Base-by-base conservation (phyloP, 169 alveolate species). In the Cryptosporidium muris region DNA sequence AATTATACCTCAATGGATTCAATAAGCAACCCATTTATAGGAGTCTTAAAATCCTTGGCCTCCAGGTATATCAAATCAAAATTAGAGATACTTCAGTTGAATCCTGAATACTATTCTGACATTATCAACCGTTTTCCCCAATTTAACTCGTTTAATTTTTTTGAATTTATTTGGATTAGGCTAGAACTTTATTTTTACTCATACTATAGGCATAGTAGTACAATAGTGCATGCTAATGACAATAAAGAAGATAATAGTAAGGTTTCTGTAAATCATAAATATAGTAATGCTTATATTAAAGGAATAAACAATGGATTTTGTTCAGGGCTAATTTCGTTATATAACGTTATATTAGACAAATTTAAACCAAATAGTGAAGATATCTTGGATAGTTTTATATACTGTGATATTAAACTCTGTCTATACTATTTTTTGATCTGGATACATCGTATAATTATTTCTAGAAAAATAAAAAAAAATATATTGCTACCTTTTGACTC, bases 231-330 rank as follows among this genome's bases (percentile, higher is more conserved):
- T 25, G 25, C 25, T 25, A 0, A 25, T 25, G 25, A 25, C 25
- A 25, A 25, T 25, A 25, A 25, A 25, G 25, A 25, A 25, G 25
- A 25, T 25, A 25, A 25, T 25, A 25, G 25, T 25, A 25, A 25
- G 25, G 25, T 0, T 25, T 25, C 0, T 12, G 43, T 25, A 43
- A 40, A 54, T 40, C 43, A 34, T 12, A 74, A 74, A 42, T 60
- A 58, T 8, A 60, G 3, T 2, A 34, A 56, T 34, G 36, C 42
- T 47, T 58, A 58, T 16, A 74, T 43, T 16, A 58, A 58, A 56
- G 67, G 66, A 1, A 34, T 58, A 14, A 40, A 16, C 42, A 74
- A 60, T 43, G 74, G 85, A 6, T 74, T 74, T 58, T 74, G 60
- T 9, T 12, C 12, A 16, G 58, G 43, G 16, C n/a, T 74, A 3